Conservation (phyloP, 1,284 basidiomycete genomes). For the Leccinum fuscescens region DNA sequence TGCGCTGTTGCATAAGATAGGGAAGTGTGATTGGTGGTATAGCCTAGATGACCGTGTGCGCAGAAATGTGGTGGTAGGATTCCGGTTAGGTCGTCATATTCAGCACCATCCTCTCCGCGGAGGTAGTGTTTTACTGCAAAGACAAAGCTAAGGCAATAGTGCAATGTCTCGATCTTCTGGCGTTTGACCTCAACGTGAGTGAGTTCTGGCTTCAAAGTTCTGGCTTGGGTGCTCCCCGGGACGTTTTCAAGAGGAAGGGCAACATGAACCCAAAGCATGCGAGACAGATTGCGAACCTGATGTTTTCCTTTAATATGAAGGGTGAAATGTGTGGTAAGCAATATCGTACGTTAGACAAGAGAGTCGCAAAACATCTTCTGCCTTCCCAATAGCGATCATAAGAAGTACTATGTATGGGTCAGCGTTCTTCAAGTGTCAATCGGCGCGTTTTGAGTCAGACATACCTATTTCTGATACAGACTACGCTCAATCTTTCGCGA, state of each 20-base stretch:
- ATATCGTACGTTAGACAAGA: slow-evolving; percentile 58
- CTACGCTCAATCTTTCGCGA: slow-evolving; percentile 1
- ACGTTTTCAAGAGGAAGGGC: slow-evolving; percentile 57
- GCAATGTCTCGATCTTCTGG: slow-evolving; percentile 71
- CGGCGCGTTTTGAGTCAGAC: slow-evolving; percentile 5
- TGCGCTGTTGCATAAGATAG: slow-evolving; percentile 43
- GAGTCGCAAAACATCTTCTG: slow-evolving; percentile 72
- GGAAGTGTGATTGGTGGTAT: slow-evolving; percentile 34
- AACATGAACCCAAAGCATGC: slow-evolving; percentile 79
- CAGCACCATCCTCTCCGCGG: slow-evolving; percentile 69
- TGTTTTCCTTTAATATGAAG: neutral
- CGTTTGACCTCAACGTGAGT: slow-evolving; percentile 58
- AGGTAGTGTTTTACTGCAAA: slow-evolving; percentile 77
- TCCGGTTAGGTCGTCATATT: slow-evolving; percentile 63
- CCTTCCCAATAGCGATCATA: slow-evolving; percentile 86
- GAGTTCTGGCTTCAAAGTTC: slow-evolving; percentile 45
- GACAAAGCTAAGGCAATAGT: slow-evolving; percentile 66
- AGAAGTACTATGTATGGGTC: slow-evolving; percentile 53
- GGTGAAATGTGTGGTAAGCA: slow-evolving; percentile 15
- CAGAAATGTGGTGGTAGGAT: slow-evolving; percentile 63
- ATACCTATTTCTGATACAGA: slow-evolving; percentile 28
- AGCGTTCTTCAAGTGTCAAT: slow-evolving; percentile 2
- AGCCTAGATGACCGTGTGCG: slow-evolving; percentile 43
- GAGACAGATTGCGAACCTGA: slow-evolving; percentile 59
- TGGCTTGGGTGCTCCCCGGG: slow-evolving; percentile 45